Percentiles rank a stretch among this genome's conserved stretches.
Conservation (phyloP, 129 eudicot species). For the Glebionis coronaria region DNA sequence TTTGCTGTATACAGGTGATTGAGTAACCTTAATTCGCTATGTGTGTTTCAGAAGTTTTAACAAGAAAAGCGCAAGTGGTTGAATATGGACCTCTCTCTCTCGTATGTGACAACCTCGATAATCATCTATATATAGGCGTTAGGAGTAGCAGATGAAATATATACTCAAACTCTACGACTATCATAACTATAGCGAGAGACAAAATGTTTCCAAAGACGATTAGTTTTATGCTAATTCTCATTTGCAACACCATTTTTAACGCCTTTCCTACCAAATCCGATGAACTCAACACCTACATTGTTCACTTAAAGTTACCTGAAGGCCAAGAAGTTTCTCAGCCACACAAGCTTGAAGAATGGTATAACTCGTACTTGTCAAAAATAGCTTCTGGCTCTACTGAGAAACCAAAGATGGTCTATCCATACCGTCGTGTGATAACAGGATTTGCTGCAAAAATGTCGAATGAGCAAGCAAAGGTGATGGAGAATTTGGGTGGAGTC, state of each 20-base stretch:
- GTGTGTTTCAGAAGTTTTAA: neutral
- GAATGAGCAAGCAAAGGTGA: neutral
- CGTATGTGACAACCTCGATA: neutral
- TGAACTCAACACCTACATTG: neutral
- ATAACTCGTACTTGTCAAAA: neutral
- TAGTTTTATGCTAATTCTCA: neutral
- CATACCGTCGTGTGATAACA: neutral
- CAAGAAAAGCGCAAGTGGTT: neutral
- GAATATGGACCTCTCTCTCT: neutral
- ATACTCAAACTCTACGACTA: too few species aligned
- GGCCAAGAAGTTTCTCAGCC: neutral
- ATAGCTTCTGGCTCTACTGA: neutral
- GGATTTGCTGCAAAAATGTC: neutral
- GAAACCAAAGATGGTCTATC: neutral
- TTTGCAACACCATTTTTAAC: neutral
- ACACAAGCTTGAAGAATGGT: neutral
- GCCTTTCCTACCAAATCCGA: neutral
- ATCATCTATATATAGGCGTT: neutral
- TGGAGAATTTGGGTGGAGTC: neutral
- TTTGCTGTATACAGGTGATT: neutral
- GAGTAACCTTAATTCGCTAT: neutral
- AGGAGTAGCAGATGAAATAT: neutral
- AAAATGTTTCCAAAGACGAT: neutral
- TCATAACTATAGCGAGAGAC: neutral
- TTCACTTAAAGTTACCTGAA: slow-evolving; percentile 5